Base-by-base conservation (phyloP, 2,329 filamentous ascomycete genomes). In the Calonectria hongkongensis region DNA sequence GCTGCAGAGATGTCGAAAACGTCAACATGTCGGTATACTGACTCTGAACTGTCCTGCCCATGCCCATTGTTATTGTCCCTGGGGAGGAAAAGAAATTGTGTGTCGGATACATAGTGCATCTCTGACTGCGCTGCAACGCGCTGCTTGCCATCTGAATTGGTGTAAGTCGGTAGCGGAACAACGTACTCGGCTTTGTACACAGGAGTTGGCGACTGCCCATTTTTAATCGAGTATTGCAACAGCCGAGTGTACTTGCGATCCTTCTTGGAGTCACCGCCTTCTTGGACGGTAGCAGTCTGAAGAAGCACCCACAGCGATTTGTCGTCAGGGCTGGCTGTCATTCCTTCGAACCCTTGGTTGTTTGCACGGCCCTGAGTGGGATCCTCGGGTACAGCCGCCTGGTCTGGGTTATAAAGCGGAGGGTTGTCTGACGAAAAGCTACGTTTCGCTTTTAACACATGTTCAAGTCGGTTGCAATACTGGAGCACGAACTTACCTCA, bases 261-360 rank as follows among this genome's bases (percentile, higher is more conserved):
- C 25, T 74, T 66, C 10, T 78, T 72, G 41, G 50, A 73, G 18
- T 62, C 51, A 28, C 79, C 81, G 25, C 80, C 80, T 6, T 82
- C 81, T 58, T 66, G 73, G n/a, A 25, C 30, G 5, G 91, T 84
- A 0, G 92, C 92, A 1, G 90, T 91, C 80, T 95, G 93, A 27
- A 94, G 84, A 70, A 95, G 86, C 1, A 89, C 88, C 79, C 90
- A 94, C 13, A 95, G 85, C 2, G 86, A 90, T 73, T 90, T 91
- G 12, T 92, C 92, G 75, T 93, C 90, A 0, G 88, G 85, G 4
- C 89, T 91, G n/a, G 89, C 83, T 0, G 91, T 92, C 62, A 95
- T 83, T 0, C 91, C 93, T 82, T 95, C 93, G 62, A 95, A 90
- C n/a, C 93, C 93, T 80, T 94, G 92, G 82, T 95, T 95, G 82